These are phyloP conservation scores for Trichomonas vaginalis DNA, from an alignment of 208 protist genomes.

Conservation along the genomic window DNA sequence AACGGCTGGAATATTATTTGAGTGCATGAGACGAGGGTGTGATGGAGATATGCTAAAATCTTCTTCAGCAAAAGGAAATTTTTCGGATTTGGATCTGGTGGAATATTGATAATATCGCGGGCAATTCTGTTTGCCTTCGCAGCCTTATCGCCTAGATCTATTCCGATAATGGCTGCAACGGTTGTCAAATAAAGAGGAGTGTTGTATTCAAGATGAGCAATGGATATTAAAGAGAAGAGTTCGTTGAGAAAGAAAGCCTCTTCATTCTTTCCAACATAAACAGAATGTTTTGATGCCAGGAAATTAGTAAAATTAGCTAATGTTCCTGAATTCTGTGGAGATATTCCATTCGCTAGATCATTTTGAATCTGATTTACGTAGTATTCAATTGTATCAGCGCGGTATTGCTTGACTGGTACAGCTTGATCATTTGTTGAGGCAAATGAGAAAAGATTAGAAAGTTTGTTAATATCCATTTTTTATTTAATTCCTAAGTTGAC, in stretches of 20 bases:
- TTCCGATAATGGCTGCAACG: neutral
- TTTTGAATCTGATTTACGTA: neutral
- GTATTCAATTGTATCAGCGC: neutral
- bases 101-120: neutral
- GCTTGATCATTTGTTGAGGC: neutral
- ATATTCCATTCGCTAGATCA: neutral
- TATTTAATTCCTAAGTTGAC: neutral
- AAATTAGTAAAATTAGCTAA: neutral
- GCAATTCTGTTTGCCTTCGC: neutral
- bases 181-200: neutral
- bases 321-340: neutral
- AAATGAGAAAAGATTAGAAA: neutral
- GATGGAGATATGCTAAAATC: neutral
- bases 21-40: neutral
- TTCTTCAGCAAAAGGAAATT: neutral
- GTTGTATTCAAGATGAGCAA: neutral
- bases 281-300: neutral
- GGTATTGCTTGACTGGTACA: neutral
- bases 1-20: neutral
- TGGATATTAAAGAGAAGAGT: neutral
- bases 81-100: neutral
- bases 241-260: neutral
- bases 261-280: neutral
- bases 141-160: neutral
- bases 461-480: neutral